Evolutionary conservation across 371 early-diverging fungal genomes (phyloP), one percentile per base, ranked within the genome.

Genomic region (Mortierella sp.): DNA sequence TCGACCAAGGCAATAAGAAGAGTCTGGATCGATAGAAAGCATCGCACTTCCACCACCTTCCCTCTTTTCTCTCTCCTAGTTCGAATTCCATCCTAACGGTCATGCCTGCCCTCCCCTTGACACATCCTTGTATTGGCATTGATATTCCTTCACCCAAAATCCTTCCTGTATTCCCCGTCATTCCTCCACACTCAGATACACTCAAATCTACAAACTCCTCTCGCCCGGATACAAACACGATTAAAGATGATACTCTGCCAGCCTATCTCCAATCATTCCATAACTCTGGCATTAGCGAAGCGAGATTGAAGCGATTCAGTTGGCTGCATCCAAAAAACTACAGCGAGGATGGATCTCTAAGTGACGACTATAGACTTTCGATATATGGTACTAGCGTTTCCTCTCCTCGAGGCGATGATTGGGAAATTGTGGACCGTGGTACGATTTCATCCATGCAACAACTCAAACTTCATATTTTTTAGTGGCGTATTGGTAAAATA

Each of bases 251-350:
- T 0, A 28, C 32, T 4, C 40, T 72, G 0, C 78, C 78, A 45
- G 69, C 68, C 22, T 72, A 73, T 43, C 49, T 78, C 0, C 60
- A 73, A 23, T 63, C 62, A 3, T 78, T 78, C 53, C 64, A 73
- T 0, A 73, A 64, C 42, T 51, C 67, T 15, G 79, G 79, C 7
- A 63, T 78, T n/a, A 73, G 79, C 13, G 67, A 66, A 6, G 60
- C 70, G 0, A 19, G 79, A 23, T 56, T 78, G 15, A 62, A 60
- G 45, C 69, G 54, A 31, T 78, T 78, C 51, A 69, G 62, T 10
- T 78, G 79, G 79, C 60, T 73, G 1, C 70, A 78, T 26, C 79
- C 79, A 35, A 68, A 60, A 51, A 65, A 73, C 61, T 78, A 78
- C 15, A 22, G 63, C 15, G 63, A 60, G 3, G 69, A 68, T 0